Conservation (phyloP, 192 early-diverging fungal species). For the Coemansia sp. region DNA sequence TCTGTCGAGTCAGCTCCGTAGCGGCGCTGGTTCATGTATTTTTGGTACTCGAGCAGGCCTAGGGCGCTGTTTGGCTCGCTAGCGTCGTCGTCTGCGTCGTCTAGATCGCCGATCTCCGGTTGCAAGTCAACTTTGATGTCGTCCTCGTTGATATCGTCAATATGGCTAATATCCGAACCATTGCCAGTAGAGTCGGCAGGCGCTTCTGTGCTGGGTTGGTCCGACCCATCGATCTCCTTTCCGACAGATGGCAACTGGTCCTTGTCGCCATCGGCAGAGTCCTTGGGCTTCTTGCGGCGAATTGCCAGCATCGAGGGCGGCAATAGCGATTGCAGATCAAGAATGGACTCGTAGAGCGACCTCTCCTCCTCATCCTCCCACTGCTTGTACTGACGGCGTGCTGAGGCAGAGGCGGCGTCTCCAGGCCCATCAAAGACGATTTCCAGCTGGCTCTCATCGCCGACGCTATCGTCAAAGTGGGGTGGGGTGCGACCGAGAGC, state of each 20-base stretch:
- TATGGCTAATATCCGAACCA: background rate
- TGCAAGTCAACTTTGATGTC: slow-evolving; percentile 22
- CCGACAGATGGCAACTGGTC: background rate
- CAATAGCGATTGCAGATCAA: slow-evolving; percentile 77
- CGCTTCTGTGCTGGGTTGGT: background rate
- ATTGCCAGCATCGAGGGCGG: slow-evolving; percentile 79
- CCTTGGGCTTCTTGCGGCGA: slow-evolving; percentile 20
- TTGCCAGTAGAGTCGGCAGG: background rate
- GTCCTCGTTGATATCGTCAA: slow-evolving; percentile 24
- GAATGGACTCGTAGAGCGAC: slow-evolving; percentile 85
- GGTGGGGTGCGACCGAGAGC: slow-evolving; percentile 75
- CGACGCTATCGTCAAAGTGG: slow-evolving; percentile 74
- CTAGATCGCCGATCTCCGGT: background rate
- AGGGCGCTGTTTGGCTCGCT: slow-evolving; percentile 19
- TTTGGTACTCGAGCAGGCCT: slow-evolving; percentile 47
- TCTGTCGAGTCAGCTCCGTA: background rate
- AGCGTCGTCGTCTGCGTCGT: slow-evolving; percentile 32
- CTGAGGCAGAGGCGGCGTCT: slow-evolving; percentile 7
- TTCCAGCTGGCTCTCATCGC: slow-evolving; percentile 32
- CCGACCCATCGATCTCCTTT: background rate
- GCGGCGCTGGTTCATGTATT: slow-evolving; percentile 35
- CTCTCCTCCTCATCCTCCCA: slow-evolving; percentile 97
- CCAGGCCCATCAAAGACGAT: slow-evolving; percentile 47
- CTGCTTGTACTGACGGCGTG: slow-evolving; percentile 25
- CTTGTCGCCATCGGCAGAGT: slow-evolving; percentile 10